Conservation (phyloP, 345 rosid species). For the Pseudoturritis turrita region DNA sequence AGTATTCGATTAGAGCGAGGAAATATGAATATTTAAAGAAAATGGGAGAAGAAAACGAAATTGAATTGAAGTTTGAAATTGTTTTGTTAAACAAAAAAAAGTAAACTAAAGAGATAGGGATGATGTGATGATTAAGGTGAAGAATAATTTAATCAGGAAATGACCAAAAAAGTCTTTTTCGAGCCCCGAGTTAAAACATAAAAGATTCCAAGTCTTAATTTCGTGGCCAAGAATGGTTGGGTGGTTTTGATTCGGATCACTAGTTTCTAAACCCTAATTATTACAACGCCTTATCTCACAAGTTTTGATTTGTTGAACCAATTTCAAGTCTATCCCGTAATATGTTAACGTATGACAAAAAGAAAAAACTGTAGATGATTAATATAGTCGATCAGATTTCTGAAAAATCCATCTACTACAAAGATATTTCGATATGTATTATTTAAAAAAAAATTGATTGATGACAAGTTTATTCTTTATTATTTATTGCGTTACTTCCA, state of each 20-base stretch:
- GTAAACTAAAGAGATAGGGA: not conserved
- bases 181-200: conserved; percentile 16
- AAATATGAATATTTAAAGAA: not conserved
- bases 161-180: conserved; percentile 14
- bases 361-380: not conserved
- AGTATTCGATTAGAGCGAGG: not conserved
- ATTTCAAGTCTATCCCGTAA: not conserved
- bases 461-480: not conserved
- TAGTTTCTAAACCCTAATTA: not conserved
- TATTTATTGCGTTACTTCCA: not conserved
- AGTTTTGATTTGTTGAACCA: not conserved
- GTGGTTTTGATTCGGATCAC: not conserved
- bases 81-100: not conserved
- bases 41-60: conserved; percentile 15
- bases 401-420: not conserved
- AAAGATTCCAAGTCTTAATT: not conserved
- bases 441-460: not conserved
- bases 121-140: not conserved
- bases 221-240: conserved; percentile 19
- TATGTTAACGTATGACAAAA: not conserved
- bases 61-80: conserved; percentile 6
- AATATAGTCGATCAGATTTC: not conserved
- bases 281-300: conserved; percentile 3
- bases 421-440: not conserved
- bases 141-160: not conserved